Conservation (phyloP, 2,329 filamentous ascomycete species). For the Trichoderma sp. region DNA sequence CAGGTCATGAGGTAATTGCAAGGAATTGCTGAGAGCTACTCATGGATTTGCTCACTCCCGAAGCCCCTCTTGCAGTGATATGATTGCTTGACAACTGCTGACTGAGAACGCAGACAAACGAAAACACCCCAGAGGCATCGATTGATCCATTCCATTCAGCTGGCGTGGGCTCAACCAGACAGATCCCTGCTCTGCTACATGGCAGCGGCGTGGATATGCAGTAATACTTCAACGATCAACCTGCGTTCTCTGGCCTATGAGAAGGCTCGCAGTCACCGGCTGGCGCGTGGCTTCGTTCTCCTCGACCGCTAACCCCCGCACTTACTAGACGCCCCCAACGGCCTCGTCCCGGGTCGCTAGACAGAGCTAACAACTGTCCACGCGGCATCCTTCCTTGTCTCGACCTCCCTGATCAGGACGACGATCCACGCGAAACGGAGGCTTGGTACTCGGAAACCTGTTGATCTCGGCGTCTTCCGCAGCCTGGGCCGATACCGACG, state of each 20-base stretch:
- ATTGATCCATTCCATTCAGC: constrained; percentile 7
- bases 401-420: constrained; percentile 23
- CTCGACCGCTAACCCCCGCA: constrained; percentile 27
- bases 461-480: constrained; percentile 15
- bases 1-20: no score
- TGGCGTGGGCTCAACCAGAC: constrained; percentile 5
- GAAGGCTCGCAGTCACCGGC: neutral
- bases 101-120: neutral
- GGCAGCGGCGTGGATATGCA: neutral
- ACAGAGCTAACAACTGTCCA: constrained; percentile 23
- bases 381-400: constrained; percentile 21
- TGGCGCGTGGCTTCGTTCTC: constrained; percentile 11
- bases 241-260: constrained; percentile 1
- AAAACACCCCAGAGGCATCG: neutral
- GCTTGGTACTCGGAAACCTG: constrained; percentile 4
- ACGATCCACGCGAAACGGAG: constrained; percentile 22
- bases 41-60: no score
- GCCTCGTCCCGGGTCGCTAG: constrained; percentile 12
- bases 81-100: neutral
- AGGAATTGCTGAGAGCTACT: no score
- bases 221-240: constrained; percentile 2
- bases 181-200: constrained; percentile 7
- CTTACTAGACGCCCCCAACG: constrained; percentile 20
- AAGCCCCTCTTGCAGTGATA: no score
- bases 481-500: constrained; percentile 2